Percentiles rank a stretch among this genome's conserved stretches.
These are phyloP conservation scores for Erythrobasidium hasegawianum DNA, from an alignment of 1,284 basidiomycete genomes.

Conservation along the genomic window DNA sequence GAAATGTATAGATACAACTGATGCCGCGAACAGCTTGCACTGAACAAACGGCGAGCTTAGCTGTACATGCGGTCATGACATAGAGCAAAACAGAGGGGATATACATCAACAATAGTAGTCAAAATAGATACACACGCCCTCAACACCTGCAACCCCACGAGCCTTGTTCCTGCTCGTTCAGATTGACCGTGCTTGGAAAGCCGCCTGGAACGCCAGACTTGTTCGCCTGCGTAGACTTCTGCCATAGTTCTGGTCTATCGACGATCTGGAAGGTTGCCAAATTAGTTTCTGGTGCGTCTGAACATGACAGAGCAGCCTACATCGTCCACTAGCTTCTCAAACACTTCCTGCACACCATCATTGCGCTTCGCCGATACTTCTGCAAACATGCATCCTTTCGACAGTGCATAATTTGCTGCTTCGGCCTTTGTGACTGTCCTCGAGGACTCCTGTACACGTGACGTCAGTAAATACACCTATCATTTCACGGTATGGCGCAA, in stretches of 20 bases:
- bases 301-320: slow-evolving; percentile 1
- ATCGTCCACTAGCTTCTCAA: slow-evolving; percentile 33
- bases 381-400: slow-evolving; percentile 61
- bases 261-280: slow-evolving; percentile 14
- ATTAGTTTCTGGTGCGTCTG: neutral
- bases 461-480: neutral
- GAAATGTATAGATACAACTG: too few species aligned
- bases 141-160: slow-evolving; percentile 5
- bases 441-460: slow-evolving; percentile 66
- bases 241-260: slow-evolving; percentile 30
- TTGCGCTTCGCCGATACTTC: slow-evolving; percentile 64
- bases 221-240: slow-evolving; percentile 9
- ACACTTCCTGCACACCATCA: slow-evolving; percentile 30
- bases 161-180: neutral
- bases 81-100: too few species aligned
- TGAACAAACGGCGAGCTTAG: too few species aligned
- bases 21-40: too few species aligned
- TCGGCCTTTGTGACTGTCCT: slow-evolving; percentile 78
- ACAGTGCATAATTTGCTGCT: slow-evolving; percentile 72
- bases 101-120: too few species aligned
- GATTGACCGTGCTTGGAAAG: slow-evolving; percentile 24
- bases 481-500: neutral
- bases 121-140: too few species aligned
- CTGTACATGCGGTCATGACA: too few species aligned
- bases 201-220: slow-evolving; percentile 16